Percentiles rank a stretch among this genome's conserved stretches.
These are phyloP conservation scores for Colletotrichum melonis DNA, from an alignment of 2,329 filamentous ascomycete species.

Conservation along the genomic window DNA sequence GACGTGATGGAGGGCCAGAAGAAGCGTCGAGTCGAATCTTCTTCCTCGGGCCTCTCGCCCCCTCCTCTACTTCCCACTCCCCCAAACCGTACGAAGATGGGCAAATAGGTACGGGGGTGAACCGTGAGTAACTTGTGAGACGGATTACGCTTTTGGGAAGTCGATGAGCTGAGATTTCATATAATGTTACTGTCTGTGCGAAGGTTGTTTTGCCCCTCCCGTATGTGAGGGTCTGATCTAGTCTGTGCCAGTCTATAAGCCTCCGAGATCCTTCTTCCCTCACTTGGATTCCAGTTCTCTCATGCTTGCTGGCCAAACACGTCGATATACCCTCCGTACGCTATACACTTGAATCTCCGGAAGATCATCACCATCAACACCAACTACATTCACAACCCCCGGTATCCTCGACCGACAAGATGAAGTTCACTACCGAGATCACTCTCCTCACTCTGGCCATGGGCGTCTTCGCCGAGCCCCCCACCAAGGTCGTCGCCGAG, in stretches of 20 bases:
- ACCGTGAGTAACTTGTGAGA: slow-evolving; percentile 30
- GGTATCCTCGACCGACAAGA: slow-evolving; percentile 14
- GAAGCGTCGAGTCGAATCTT: background rate
- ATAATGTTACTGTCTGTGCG: slow-evolving; percentile 30
- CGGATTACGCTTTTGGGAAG: slow-evolving; percentile 33
- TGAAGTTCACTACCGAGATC: slow-evolving; percentile 38
- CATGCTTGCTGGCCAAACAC: slow-evolving; percentile 30
- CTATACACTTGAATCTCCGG: background rate
- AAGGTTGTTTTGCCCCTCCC: slow-evolving; percentile 33
- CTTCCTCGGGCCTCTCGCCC: background rate
- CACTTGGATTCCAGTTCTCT: background rate
- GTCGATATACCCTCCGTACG: background rate
- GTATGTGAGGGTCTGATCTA: background rate
- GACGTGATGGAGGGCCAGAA: background rate
- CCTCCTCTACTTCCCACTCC: background rate
- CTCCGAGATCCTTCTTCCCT: background rate
- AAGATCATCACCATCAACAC: background rate
- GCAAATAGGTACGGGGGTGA: slow-evolving; percentile 10
- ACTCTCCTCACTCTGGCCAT: slow-evolving; percentile 32
- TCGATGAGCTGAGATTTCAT: slow-evolving; percentile 31
- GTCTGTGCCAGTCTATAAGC: slow-evolving; percentile 35
- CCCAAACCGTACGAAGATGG: background rate
- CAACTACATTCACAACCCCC: background rate
- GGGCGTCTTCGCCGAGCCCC: slow-evolving; percentile 35
- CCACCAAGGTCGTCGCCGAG: slow-evolving; percentile 27